Evolutionary conservation across 2,329 filamentous ascomycete species (phyloP), one percentile per base, ranked within the genome.

Genomic region (Helotiales sp.): DNA sequence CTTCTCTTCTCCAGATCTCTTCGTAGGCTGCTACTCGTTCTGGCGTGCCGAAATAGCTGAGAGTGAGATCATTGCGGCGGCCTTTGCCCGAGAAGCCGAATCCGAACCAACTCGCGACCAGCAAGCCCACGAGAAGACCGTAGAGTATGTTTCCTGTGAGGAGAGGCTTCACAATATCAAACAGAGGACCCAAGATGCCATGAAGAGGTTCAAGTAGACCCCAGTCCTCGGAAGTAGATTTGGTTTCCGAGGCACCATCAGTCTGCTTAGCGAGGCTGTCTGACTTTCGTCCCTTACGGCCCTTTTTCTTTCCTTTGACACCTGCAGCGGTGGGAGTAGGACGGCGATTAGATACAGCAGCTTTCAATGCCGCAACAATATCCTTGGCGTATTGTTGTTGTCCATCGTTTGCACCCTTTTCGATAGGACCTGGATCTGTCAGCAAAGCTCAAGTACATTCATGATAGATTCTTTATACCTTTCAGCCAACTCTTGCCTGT

Each of bases 401-500:
- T 27, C 95, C 95, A 55, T 97, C 93, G 62, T 89, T 93, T 42
- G 93, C 91, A 59, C 91, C 93, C 73, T 96, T 97, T 72, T 99
- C 95, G 66, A 99, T 99, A 2, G 95, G 90, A 62, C 90, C 92
- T 96, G 42, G 52, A 50, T 19, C 42, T 1, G 31, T 50, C 42
- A 59, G 48, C 29, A 51, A 33, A 31, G 12, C n/a, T n/a, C n/a
- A n/a, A n/a, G n/a, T n/a, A n/a, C n/a, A n/a, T n/a, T n/a, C n/a
- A n/a, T n/a, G n/a, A n/a, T n/a, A n/a, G n/a, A n/a, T n/a, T n/a
- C n/a, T n/a, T 60, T 79, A 71, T 78, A 96, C 93, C 91, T 78
- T 95, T 97, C 46, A 99, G 77, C 95, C 95, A 99, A 77, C 93
- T 97, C 80, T 98, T 99, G 67, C 93, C 93, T 3, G 88, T 88